Percentiles rank a stretch among this genome's conserved stretches.
Conservation (phyloP, 2,329 filamentous ascomycete species). For the Zelopaecilomyces penicillatus region DNA sequence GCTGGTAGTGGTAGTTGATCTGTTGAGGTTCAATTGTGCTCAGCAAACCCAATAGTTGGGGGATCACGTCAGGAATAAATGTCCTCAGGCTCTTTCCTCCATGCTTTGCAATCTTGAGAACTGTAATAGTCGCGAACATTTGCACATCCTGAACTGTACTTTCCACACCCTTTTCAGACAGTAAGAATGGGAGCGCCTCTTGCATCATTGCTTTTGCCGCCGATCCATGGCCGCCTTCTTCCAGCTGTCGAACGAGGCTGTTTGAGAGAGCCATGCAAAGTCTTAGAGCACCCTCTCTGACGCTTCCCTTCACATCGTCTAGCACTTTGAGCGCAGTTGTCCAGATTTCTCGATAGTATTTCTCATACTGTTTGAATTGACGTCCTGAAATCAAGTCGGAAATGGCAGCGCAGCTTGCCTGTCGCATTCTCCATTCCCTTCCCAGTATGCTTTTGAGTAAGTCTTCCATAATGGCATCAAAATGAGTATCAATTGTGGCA, state of each 20-base stretch:
- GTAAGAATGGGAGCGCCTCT: constrained; percentile 80
- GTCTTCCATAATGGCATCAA: constrained; percentile 83
- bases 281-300: constrained; percentile 70
- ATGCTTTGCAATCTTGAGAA: constrained; percentile 85
- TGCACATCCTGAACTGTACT: constrained; percentile 84
- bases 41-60: constrained; percentile 70
- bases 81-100: constrained; percentile 69
- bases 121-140: constrained; percentile 69
- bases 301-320: constrained; percentile 91
- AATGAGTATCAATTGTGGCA: constrained; percentile 68
- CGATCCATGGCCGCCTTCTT: constrained; percentile 63
- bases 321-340: constrained; percentile 78
- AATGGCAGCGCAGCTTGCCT: constrained; percentile 87
- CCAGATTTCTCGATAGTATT: constrained; percentile 81
- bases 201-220: constrained; percentile 72
- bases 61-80: constrained; percentile 74
- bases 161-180: constrained; percentile 83
- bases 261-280: constrained; percentile 80
- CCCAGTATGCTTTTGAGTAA: constrained; percentile 78
- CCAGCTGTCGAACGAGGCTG: constrained; percentile 74
- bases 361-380: constrained; percentile 67
- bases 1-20: constrained; percentile 88
- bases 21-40: constrained; percentile 84
- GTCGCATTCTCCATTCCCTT: constrained; percentile 85
- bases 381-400: constrained; percentile 80